These are phyloP conservation scores for Chlamydomonas reinhardtii DNA, from an alignment of 163 green algal genomes.

Conservation along the genomic window DNA sequence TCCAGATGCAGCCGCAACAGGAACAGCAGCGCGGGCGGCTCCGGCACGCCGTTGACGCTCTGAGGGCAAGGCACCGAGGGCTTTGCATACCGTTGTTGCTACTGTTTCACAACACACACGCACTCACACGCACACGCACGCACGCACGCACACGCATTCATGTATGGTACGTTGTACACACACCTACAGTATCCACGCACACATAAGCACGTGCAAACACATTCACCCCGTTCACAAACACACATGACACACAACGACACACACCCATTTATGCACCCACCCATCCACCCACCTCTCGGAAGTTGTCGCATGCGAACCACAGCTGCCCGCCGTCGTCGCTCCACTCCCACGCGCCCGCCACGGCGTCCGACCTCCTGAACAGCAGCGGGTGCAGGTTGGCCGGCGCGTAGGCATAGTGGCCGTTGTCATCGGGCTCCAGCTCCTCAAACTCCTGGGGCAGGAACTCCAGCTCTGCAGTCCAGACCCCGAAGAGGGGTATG, in stretches of 20 bases:
- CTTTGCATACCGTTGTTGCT: too few species aligned
- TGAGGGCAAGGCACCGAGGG: not conserved
- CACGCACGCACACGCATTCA: too few species aligned
- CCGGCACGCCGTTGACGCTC: constrained; percentile 23
- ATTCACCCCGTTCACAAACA: too few species aligned
- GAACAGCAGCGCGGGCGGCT: constrained; percentile 37
- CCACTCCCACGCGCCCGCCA: constrained; percentile 23
- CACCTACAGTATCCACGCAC: too few species aligned
- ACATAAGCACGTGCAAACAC: not conserved
- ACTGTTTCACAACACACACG: too few species aligned
- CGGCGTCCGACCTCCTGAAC: not conserved
- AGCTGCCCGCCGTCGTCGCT: constrained; percentile 7
- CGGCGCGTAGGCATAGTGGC: constrained; percentile 31
- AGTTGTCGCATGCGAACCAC: constrained; percentile 27
- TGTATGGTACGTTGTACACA: too few species aligned
- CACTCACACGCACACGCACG: too few species aligned
- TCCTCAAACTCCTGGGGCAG: constrained; percentile 46
- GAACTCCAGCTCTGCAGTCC: constrained; percentile 33
- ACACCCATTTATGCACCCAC: too few species aligned
- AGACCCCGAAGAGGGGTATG: not conserved
- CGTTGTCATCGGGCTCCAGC: not conserved
- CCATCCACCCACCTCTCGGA: constrained; percentile 1
- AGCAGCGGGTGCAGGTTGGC: constrained; percentile 12
- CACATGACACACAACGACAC: too few species aligned
- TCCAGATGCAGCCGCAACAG: constrained; percentile 41